phyloP scores from a whole-genome alignment of 2,329 filamentous ascomycete genomes.

The Pseudodiploospora longispora region DNA sequence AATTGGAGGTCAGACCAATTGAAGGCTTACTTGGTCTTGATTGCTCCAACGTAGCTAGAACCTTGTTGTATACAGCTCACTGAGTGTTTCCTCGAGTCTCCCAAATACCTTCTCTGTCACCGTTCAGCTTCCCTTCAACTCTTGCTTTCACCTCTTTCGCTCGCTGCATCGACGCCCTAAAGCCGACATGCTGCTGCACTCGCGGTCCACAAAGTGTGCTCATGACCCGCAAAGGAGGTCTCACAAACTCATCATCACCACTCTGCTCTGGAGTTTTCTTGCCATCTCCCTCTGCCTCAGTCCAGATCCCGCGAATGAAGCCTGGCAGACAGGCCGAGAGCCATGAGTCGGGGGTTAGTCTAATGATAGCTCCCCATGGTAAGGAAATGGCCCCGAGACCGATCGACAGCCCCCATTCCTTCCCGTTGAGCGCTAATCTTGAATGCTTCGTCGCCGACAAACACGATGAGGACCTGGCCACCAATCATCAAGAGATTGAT shows the following conservation, averaged over 20 bases:
- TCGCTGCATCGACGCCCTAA: conserved; percentile 18
- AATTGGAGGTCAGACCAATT: too few species aligned
- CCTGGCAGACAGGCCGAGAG: conserved; percentile 19
- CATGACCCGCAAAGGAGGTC: conserved; percentile 19
- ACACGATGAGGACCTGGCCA: conserved; percentile 65
- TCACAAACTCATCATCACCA: conserved; percentile 14
- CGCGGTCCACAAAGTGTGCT: conserved; percentile 23
- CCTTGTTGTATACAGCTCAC: too few species aligned
- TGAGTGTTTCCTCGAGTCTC: too few species aligned
- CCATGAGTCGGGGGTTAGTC: conserved; percentile 61
- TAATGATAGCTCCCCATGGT: conserved; percentile 64
- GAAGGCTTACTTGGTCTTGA: too few species aligned
- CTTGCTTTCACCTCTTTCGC: not conserved
- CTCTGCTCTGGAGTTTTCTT: not conserved
- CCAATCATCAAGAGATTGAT: conserved; percentile 65
- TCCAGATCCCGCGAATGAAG: conserved; percentile 20
- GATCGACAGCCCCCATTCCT: conserved; percentile 72
- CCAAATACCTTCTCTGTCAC: not conserved
- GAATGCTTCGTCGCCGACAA: conserved; percentile 60
- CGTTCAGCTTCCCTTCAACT: not conserved
- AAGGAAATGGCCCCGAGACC: conserved; percentile 68
- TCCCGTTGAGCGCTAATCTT: conserved; percentile 43
- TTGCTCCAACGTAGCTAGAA: too few species aligned
- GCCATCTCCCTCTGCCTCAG: conserved; percentile 6
- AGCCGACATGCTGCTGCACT: conserved; percentile 22